These are phyloP conservation scores for Solanum paucissectum DNA, from an alignment of 257 asterid genomes.

Conservation along the genomic window DNA sequence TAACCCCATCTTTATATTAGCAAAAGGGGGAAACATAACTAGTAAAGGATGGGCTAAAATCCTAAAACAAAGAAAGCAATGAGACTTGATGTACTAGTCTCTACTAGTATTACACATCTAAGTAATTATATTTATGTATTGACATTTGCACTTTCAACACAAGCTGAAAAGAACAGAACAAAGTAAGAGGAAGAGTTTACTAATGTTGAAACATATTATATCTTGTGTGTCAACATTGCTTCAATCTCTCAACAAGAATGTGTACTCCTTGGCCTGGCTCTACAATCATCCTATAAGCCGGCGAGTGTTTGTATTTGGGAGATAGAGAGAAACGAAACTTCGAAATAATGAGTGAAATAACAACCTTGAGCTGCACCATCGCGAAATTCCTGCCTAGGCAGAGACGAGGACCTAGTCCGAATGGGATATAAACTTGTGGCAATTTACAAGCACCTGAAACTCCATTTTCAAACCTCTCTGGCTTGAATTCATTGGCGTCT, in stretches of 20 bases:
- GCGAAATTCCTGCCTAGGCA: slow-evolving; percentile 74
- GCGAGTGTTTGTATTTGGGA: slow-evolving; percentile 63
- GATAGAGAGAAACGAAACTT: slow-evolving; percentile 49
- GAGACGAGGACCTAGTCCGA: slow-evolving; percentile 70
- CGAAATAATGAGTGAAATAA: slow-evolving; percentile 38
- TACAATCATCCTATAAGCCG: slow-evolving; percentile 70
- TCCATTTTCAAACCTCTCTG: slow-evolving; percentile 59
- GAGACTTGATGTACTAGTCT: background rate
- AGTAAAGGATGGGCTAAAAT: background rate
- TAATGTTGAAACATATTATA: background rate
- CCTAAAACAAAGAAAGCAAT: background rate
- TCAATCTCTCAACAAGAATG: slow-evolving; percentile 27
- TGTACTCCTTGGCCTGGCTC: slow-evolving; percentile 77
- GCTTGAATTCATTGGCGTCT: slow-evolving; percentile 62
- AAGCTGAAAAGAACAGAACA: background rate
- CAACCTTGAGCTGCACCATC: slow-evolving; percentile 45
- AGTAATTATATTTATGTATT: background rate
- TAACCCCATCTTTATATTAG: background rate
- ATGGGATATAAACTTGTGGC: slow-evolving; percentile 70
- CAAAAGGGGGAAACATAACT: background rate
- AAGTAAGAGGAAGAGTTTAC: background rate
- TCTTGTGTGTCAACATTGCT: background rate
- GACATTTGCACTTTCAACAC: background rate
- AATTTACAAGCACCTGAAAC: slow-evolving; percentile 50
- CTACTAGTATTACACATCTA: background rate